Base-by-base conservation (phyloP, 257 asterid genomes). In the Solanum gracilifrons region DNA sequence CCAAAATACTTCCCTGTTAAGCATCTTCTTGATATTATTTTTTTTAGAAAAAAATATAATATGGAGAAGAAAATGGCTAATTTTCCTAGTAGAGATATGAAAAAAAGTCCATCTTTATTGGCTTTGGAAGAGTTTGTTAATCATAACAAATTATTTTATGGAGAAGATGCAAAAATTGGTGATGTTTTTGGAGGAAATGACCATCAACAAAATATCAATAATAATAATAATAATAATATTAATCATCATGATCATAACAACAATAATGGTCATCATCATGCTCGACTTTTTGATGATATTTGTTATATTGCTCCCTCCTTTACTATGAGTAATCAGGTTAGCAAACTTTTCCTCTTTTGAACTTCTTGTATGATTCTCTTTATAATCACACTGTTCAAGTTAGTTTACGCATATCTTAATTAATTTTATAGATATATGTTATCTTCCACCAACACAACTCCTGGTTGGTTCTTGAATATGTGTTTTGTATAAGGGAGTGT, bases 71-170 rank as follows among this genome's bases (percentile, higher is more conserved):
- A 87, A 87, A 90, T 60, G 46, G 84, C 93, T 77, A 88, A 83
- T 39, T 90, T 74, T 80, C 89, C 82, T 23, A 55, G 83, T 91
- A 39, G 88, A 62, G 92, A 88, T 51, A 92, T 93, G 96, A 94
- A 92, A 86, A 92, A 91, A 62, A 95, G 98, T 91, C 91, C 88
- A 20, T 93, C 98, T 7, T 90, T 92, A 35, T 80, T 94, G 87
- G 95, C 91, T 1, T 88, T 95, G 7, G 89, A 93, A n/a, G 95
- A 92, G 86, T 84, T 92, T 27, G 89, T 92, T 74, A 82, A 87
- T 73, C 87, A 87, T n/a, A 64, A 33, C 4, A 37, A 41, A n/a
- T 83, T 89, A n/a, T 83, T 89, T 83, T 62, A 84, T 5, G 91
- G 87, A 31, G 88, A 87, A 83, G 91, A 87, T 87, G 84, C 64